Evolutionary conservation across 768 basidiomycete genomes (phyloP).

Genomic region (Botryobasidium botryosum): DNA sequence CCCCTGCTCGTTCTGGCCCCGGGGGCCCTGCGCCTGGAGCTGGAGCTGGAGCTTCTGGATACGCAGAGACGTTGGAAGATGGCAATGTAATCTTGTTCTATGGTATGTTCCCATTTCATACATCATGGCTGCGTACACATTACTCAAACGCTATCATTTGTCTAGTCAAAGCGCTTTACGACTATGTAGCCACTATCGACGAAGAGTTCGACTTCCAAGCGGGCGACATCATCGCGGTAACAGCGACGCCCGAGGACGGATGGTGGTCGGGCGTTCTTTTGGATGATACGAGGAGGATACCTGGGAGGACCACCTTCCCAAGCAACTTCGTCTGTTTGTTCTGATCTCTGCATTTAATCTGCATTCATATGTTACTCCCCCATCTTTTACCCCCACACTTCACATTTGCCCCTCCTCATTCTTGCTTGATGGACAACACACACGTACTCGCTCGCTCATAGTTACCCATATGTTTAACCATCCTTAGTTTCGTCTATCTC

Average conservation of each 20-base stretch:
- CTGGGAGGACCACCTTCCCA: constrained; percentile 66
- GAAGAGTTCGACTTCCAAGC: constrained; percentile 95
- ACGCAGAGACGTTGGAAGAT: constrained; percentile 1
- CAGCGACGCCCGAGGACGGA: constrained; percentile 83
- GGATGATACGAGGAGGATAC: constrained; percentile 54
- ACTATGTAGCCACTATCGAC: constrained; percentile 67
- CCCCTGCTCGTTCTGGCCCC: too few species aligned
- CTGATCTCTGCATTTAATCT: too few species aligned
- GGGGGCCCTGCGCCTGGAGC: too few species aligned
- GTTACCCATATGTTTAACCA: too few species aligned
- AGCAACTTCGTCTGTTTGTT: constrained; percentile 79
- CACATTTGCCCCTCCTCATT: too few species aligned
- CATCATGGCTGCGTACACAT: not conserved
- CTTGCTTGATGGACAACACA: too few species aligned
- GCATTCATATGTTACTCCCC: too few species aligned
- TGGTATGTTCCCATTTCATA: not conserved
- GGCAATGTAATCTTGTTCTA: constrained; percentile 1
- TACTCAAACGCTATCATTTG: constrained; percentile 1
- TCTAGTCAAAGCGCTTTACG: constrained; percentile 76
- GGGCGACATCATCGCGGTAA: constrained; percentile 92
- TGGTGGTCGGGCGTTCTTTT: constrained; percentile 92
- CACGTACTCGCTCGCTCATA: too few species aligned
- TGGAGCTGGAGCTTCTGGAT: too few species aligned
- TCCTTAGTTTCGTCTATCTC: too few species aligned
- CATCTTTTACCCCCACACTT: too few species aligned